Evolutionary conservation across 768 basidiomycete genomes (phyloP).

Genomic region (Myochromella boudieri): DNA sequence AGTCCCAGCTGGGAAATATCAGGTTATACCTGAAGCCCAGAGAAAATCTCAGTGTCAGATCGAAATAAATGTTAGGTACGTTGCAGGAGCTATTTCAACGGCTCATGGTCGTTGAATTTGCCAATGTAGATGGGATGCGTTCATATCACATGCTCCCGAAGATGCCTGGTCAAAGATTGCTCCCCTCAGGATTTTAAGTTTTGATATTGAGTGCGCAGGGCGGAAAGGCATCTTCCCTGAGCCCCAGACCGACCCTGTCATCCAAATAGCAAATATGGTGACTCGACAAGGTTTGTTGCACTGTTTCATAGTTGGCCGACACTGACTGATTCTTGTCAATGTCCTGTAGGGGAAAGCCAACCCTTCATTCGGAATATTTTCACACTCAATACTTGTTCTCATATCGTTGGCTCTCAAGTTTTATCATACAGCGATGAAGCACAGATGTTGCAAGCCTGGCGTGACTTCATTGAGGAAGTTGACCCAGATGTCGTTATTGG

Average conservation of each 20-base stretch:
- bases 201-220: slow-evolving; percentile 99
- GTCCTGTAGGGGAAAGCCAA: slow-evolving; percentile 70
- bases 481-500: slow-evolving; percentile 97
- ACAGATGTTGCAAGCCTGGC: slow-evolving; percentile 80
- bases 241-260: slow-evolving; percentile 86
- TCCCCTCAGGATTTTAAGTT: slow-evolving; percentile 90
- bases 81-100: not conserved
- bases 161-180: slow-evolving; percentile 91
- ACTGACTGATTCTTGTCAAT: slow-evolving; percentile 5
- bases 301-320: not conserved
- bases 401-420: slow-evolving; percentile 98
- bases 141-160: slow-evolving; percentile 91
- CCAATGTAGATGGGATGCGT: slow-evolving; percentile 68
- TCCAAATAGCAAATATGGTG: slow-evolving; percentile 99
- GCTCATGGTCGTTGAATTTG: not conserved
- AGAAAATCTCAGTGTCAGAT: slow-evolving; percentile 87
- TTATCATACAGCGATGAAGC: slow-evolving; percentile 76
- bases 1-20: slow-evolving; percentile 80
- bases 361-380: slow-evolving; percentile 98
- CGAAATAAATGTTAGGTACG: slow-evolving; percentile 77
- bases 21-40: slow-evolving; percentile 49
- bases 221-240: slow-evolving; percentile 98
- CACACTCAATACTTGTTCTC: slow-evolving; percentile 89
- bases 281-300: slow-evolving; percentile 81
- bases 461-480: slow-evolving; percentile 82